phyloP scores from a whole-genome alignment of 768 basidiomycete genomes.

The Hericium erinaceus region DNA sequence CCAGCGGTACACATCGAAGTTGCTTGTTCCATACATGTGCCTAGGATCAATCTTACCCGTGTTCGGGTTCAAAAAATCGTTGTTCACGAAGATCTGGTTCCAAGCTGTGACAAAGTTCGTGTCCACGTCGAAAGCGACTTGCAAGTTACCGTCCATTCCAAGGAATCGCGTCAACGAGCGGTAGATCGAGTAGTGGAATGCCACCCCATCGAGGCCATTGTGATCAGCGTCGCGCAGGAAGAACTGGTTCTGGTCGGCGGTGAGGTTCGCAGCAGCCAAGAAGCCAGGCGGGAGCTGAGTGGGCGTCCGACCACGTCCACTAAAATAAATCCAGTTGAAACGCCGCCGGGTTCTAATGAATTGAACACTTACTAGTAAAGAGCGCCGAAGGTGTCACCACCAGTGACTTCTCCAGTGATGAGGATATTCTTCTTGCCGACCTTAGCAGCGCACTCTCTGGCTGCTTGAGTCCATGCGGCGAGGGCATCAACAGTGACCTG shows the following conservation, averaged over 20 bases:
- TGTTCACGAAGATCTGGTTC: conserved; percentile 85
- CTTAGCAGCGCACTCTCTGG: conserved; percentile 61
- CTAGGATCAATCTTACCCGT: conserved; percentile 64
- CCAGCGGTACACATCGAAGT: conserved; percentile 95
- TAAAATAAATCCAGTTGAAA: conserved; percentile 19
- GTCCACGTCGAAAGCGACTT: conserved; percentile 80
- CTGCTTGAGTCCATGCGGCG: conserved; percentile 62
- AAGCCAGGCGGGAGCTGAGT: conserved; percentile 61
- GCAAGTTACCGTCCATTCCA: conserved; percentile 93
- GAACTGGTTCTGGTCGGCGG: conserved; percentile 52
- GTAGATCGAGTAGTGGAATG: conserved; percentile 94
- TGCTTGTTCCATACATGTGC: conserved; percentile 89
- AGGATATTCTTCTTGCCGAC: conserved; percentile 82
- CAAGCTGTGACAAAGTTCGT: conserved; percentile 82
- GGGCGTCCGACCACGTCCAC: conserved; percentile 84
- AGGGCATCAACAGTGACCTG: conserved; percentile 83
- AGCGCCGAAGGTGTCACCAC: conserved; percentile 84
- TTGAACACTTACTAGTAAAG: conserved; percentile 60
- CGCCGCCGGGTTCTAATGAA: background rate
- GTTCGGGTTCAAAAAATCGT: conserved; percentile 75
- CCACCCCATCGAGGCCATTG: conserved; percentile 66
- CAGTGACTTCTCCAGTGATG: conserved; percentile 90
- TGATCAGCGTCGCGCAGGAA: conserved; percentile 63
- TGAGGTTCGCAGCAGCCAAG: conserved; percentile 58
- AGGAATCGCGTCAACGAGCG: conserved; percentile 80